Percentiles rank a stretch among this genome's conserved stretches.
Evolutionary conservation across 495 filamentous ascomycete species (phyloP).

Genomic region (Aspergillus leporis): DNA sequence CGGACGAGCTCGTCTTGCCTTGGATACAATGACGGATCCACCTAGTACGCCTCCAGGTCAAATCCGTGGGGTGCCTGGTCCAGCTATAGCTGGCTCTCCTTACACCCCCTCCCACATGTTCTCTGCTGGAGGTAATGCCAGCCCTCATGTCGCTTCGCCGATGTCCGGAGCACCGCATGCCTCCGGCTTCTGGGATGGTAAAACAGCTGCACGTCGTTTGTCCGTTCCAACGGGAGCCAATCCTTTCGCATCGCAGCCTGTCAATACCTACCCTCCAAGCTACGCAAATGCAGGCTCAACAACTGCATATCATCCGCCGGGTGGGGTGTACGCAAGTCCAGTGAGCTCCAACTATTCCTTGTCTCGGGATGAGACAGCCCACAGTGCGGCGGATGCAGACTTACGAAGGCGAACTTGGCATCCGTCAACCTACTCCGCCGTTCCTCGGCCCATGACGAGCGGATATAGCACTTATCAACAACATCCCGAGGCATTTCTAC

Average conservation of each 20-base stretch:
- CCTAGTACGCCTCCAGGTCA: constrained; percentile 51
- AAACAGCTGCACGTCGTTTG: constrained; percentile 71
- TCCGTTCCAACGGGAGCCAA: constrained; percentile 78
- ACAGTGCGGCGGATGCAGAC: constrained; percentile 66
- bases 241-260: constrained; percentile 71
- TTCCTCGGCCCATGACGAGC: constrained; percentile 63
- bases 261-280: constrained; percentile 53
- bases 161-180: constrained; percentile 63
- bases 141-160: constrained; percentile 75
- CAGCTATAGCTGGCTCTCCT: constrained; percentile 68
- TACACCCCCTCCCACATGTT: constrained; percentile 59
- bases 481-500: constrained; percentile 57
- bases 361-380: constrained; percentile 63
- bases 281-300: constrained; percentile 52
- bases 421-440: constrained; percentile 65
- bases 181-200: constrained; percentile 66
- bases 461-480: constrained; percentile 60
- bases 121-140: constrained; percentile 64
- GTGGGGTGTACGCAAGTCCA: constrained; percentile 68
- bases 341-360: constrained; percentile 65
- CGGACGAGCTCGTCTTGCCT: constrained; percentile 55
- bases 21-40: constrained; percentile 59
- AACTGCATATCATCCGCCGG: constrained; percentile 53
- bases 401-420: constrained; percentile 88
- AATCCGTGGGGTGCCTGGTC: constrained; percentile 41